Percentiles rank a stretch among this genome's conserved stretches.
Conservation (phyloP, 306 rosid species). For the Cucurbita pepo region DNA sequence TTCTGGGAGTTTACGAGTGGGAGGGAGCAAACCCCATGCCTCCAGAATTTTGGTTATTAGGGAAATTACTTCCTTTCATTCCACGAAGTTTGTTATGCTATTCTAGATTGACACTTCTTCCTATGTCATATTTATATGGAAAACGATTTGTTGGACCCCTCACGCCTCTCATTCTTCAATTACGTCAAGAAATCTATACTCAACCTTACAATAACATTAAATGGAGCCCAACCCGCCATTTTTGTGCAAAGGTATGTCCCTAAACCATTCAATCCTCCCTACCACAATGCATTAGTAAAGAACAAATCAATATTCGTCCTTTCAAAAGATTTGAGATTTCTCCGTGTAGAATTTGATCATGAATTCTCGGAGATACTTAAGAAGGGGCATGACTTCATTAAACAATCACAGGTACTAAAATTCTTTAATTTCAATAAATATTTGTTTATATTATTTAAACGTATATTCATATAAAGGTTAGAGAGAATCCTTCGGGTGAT, state of each 20-base stretch:
- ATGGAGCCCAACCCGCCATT: slow-evolving; percentile 27
- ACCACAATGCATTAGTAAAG: too few relatives aligned
- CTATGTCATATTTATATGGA: slow-evolving; percentile 52
- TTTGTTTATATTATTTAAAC: too few relatives aligned
- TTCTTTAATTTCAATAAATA: not conserved
- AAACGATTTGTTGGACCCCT: slow-evolving; percentile 40
- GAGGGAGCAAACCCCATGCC: slow-evolving; percentile 3
- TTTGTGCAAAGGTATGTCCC: slow-evolving; percentile 23
- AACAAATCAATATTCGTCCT: too few relatives aligned
- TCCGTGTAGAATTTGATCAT: too few relatives aligned
- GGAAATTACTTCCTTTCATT: too few relatives aligned
- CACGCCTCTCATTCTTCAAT: slow-evolving; percentile 20
- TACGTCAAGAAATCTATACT: slow-evolving; percentile 27
- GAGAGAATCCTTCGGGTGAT: slow-evolving; percentile 37
- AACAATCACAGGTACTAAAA: not conserved
- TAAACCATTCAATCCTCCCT: too few relatives aligned
- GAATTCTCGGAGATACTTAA: not conserved
- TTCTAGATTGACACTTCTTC: slow-evolving; percentile 42
- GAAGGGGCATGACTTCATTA: not conserved
- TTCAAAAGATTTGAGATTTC: too few relatives aligned
- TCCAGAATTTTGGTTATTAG: slow-evolving; percentile 5
- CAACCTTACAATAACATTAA: slow-evolving; percentile 29
- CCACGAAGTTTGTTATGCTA: slow-evolving; percentile 21
- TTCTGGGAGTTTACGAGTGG: slow-evolving; percentile 15
- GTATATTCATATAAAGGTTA: slow-evolving; percentile 12